Base-by-base conservation (phyloP, 768 basidiomycete genomes). In the Auricularia heimuer region DNA sequence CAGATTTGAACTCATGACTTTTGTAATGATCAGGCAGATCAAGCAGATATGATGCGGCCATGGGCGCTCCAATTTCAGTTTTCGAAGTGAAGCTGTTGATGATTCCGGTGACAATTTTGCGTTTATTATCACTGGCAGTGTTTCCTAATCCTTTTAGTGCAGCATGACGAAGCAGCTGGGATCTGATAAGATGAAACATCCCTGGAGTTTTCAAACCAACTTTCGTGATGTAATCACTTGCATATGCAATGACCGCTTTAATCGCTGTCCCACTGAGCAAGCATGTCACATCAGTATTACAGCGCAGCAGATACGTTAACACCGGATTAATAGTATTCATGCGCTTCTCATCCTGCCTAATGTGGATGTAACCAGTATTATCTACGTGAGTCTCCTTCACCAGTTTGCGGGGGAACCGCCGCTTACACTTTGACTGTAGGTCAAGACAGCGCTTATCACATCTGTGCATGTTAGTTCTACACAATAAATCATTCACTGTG, bases 301-400 rank as follows among this genome's bases (percentile, higher is more conserved):
- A 72, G 54, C 16, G 45, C 35, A 47, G 3, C 44, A 77, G 24
- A 67, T 78, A 78, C 1, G 75, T 74, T 0, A 80, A 3, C 0
- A 65, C 34, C 8, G 72, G 64, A 10, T 72, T 72, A 24, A 75
- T 71, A 0, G 70, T 77, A 64, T 82, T 82, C 0, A 81, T 67
- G 75, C 69, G 72, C 7, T 69, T 54, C 62, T 81, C 79, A 3
- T 60, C 4, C 66, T 67, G 74, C 73, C 67, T 77, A 69, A 65
- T 68, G 65, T 18, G 74, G 54, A 64, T 66, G 62, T 2, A 75
- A 24, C 75, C 76, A 36, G 67, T 71, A 0, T 71, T 65, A 67
- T 77, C 78, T 34, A 75, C 74, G 1, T 66, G 36, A 0, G 69
- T 75, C 2, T 78, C 68, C 1, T 36, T 2, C 65, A 64, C 67